A percentile compares a stretch with the other conserved stretches of the same genome.
These are phyloP conservation scores for Zymoseptoria pseudotritici DNA, from an alignment of 2,329 filamentous ascomycete species.

Conservation along the genomic window DNA sequence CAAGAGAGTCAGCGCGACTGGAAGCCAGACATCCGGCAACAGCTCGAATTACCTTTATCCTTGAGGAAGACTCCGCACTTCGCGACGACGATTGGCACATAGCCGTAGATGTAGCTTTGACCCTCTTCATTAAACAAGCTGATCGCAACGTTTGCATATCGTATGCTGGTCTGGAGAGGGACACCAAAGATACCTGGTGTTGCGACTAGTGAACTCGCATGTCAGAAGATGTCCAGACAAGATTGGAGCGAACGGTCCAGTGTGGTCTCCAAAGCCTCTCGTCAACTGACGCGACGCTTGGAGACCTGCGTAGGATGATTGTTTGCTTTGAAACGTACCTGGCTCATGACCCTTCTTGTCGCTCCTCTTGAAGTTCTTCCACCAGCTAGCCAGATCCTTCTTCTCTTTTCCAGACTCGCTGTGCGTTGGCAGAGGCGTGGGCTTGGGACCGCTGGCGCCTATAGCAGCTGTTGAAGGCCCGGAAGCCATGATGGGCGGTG, in stretches of 20 bases:
- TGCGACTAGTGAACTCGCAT: constrained; percentile 15
- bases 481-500: constrained; percentile 33
- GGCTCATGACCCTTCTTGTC: constrained; percentile 56
- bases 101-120: constrained; percentile 95
- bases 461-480: constrained; percentile 35
- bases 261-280: neutral
- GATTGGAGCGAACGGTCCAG: neutral
- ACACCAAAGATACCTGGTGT: constrained; percentile 86
- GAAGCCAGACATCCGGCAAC: constrained; percentile 2
- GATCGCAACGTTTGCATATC: constrained; percentile 96
- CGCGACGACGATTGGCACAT: constrained; percentile 95
- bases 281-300: neutral
- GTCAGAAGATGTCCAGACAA: constrained; percentile 7
- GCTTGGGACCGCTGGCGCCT: constrained; percentile 37
- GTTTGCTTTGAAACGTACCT: constrained; percentile 41
- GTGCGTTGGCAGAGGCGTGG: constrained; percentile 37
- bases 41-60: constrained; percentile 74
- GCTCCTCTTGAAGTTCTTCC: constrained; percentile 82
- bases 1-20: constrained; percentile 20
- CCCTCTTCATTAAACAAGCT: constrained; percentile 88
- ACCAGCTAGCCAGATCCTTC: constrained; percentile 90
- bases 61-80: constrained; percentile 97
- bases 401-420: constrained; percentile 69
- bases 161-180: constrained; percentile 86
- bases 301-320: neutral